Conservation (phyloP, 306 rosid species). For the Benincasa hispida region DNA sequence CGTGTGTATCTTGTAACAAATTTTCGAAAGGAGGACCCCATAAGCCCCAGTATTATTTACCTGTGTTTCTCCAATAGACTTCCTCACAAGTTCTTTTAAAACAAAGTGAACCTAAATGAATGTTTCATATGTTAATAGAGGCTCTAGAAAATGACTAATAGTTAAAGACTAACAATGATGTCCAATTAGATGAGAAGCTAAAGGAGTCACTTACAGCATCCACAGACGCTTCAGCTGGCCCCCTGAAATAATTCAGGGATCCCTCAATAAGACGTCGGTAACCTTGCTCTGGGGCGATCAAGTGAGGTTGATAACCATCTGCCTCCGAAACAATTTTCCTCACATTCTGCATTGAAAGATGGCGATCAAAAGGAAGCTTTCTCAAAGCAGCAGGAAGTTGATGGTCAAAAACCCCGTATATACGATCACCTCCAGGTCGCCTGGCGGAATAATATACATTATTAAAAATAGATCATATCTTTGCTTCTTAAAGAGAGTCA, state of each 20-base stretch:
- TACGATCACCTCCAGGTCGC: slow-evolving; percentile 95
- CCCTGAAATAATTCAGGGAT: slow-evolving; percentile 70
- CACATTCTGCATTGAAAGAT: slow-evolving; percentile 83
- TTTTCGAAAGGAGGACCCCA: not conserved
- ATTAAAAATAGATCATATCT: not conserved
- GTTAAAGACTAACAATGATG: not conserved
- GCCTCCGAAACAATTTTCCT: slow-evolving; percentile 92
- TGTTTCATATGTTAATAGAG: slow-evolving; percentile 10
- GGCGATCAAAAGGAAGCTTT: slow-evolving; percentile 98
- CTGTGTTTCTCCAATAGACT: slow-evolving; percentile 86
- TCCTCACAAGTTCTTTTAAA: slow-evolving; percentile 95
- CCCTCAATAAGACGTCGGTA: slow-evolving; percentile 89
- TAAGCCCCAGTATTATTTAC: slow-evolving; percentile 19
- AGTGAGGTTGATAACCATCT: slow-evolving; percentile 98
- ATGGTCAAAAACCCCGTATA: slow-evolving; percentile 90
- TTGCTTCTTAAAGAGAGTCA: not conserved
- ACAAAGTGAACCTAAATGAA: slow-evolving; percentile 75
- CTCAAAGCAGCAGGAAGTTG: slow-evolving; percentile 96
- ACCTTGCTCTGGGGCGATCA: slow-evolving; percentile 99
- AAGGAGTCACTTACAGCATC: slow-evolving; percentile 62
- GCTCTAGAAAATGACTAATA: not conserved
- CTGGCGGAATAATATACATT: slow-evolving; percentile 17
- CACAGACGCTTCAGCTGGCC: slow-evolving; percentile 98
- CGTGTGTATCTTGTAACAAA: not conserved
- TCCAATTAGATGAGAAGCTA: not conserved